Base-by-base conservation (phyloP, 2,329 filamentous ascomycete genomes). In the Scedosporium aurantiacum region DNA sequence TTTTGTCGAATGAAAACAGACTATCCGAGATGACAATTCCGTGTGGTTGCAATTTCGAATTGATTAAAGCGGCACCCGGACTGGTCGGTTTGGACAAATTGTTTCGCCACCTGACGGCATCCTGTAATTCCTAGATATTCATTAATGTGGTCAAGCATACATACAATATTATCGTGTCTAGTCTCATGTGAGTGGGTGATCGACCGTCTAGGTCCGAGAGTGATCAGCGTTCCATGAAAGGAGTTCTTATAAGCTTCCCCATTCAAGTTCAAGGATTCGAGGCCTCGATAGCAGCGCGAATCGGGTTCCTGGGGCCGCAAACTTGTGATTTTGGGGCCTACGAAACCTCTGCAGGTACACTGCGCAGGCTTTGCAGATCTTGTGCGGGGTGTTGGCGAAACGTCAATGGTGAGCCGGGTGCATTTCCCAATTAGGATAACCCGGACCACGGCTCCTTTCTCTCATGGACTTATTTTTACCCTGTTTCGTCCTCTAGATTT, bases 311-410 rank as follows among this genome's bases (percentile, higher is more conserved):
- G 43, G 18, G 6, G 8, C 43, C 43, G 3, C 14, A 37, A 37
- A 12, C 32, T 37, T 37, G 32, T 3, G 43, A 21, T 6, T 21
- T 47, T 21, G 8, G 43, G 18, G 43, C 43, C 43, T 1, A 47
- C n/a, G 18, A 7, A 47, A 47, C 23, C 50, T 25, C 50, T 27
- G 50, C 50, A 54, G 50, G 50, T 54, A 4, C 23, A 21, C 12
- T 16, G 10, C 12, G 23, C 10, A 23, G 23, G 8, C 6, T 14
- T 5, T 2, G 23, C 8, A 18, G 12, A 25, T 12, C 18, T 3
- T 14, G 50, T 54, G 50, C 50, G 50, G 50, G 50, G 50, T 54
- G 50, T 54, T 54, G 50, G 21, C 50, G 50, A 54, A 54, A 54
- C 21, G 27, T 12, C 50, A 7, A 23, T 23, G 16, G 18, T 8